Base-by-base conservation (phyloP, 768 basidiomycete genomes). In the Mycena albidolilacea region DNA sequence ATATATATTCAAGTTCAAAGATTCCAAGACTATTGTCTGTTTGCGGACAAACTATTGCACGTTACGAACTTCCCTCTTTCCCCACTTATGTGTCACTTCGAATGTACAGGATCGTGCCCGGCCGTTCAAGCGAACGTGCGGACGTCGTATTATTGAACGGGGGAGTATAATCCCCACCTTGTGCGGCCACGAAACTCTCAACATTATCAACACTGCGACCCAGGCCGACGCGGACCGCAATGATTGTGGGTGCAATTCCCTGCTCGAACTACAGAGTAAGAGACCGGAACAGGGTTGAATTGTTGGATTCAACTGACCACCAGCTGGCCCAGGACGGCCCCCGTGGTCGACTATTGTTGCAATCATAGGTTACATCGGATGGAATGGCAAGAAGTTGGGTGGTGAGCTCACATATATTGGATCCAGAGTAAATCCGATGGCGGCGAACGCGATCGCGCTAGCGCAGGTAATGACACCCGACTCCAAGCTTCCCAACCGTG, bases 391-490 rank as follows among this genome's bases (percentile, higher is more conserved):
- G 15, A 64, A 9, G 52, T 64, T 39, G 64, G 48, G 50, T 64
- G 58, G 14, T 59, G 35, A 59, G 23, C 58, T 59, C 58, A 59
- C 58, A 59, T 59, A 59, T 59, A 59, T 37, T 38, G 23, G 37
- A 39, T 59, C 58, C 35, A 59, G 21, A 35, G 58, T 59, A 59
- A 59, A 59, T 21, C 58, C 58, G 14, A 59, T 59, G 58, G 58
- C 23, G 58, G 58, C 58, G 37, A 59, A 59, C 15, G 58, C 58
- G 10, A 59, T 59, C 14, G 55, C 55, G 35, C 55, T 21, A 21
- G 35, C 41, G 41, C 58, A 59, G 37, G 38, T 38, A 59, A 59
- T 59, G 37, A 38, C 58, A 17, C 46, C 50, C 19, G 50, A 52
- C 50, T 52, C 50, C 50, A 52, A 52, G n/a, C 50, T 52, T 52